phyloP scores from a whole-genome alignment of 305 asterid species.

The Ilex paraguariensis region DNA sequence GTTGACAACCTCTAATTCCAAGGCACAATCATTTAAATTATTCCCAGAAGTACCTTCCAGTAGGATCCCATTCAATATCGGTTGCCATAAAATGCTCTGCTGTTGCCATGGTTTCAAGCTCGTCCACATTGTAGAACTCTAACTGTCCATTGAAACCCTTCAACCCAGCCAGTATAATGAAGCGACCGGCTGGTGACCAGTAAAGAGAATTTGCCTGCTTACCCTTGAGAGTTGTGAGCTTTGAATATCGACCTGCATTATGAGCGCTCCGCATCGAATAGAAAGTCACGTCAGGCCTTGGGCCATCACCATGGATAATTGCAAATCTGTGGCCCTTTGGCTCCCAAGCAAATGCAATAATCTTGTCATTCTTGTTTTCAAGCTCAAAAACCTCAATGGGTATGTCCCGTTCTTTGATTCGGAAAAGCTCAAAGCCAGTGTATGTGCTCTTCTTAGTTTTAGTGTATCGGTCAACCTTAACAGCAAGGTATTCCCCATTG shows the following conservation, averaged over 20 bases:
- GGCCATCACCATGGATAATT: slow-evolving; percentile 90
- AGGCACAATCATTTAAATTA: too few relatives aligned
- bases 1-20: too few relatives aligned
- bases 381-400: slow-evolving; percentile 97
- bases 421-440: slow-evolving; percentile 90
- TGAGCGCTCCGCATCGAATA: slow-evolving; percentile 82
- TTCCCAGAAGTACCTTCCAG: neutral
- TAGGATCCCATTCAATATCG: slow-evolving; percentile 2
- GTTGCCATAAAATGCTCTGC: slow-evolving; percentile 2
- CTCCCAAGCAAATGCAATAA: slow-evolving; percentile 97
- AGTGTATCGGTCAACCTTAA: slow-evolving; percentile 89
- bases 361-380: slow-evolving; percentile 87
- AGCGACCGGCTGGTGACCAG: slow-evolving; percentile 92
- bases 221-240: slow-evolving; percentile 56
- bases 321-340: slow-evolving; percentile 97
- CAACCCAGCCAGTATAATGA: slow-evolving; percentile 68
- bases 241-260: slow-evolving; percentile 47
- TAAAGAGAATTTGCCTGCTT: slow-evolving; percentile 90
- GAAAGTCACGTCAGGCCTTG: slow-evolving; percentile 90
- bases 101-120: slow-evolving; percentile 6
- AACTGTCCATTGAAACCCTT: slow-evolving; percentile 2
- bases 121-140: slow-evolving; percentile 1
- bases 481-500: slow-evolving; percentile 93
- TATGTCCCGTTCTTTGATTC: slow-evolving; percentile 88
- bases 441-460: slow-evolving; percentile 92